Evolutionary conservation across 1,139 yeast species (phyloP).

Genomic region (Taphrina flavorubra): DNA sequence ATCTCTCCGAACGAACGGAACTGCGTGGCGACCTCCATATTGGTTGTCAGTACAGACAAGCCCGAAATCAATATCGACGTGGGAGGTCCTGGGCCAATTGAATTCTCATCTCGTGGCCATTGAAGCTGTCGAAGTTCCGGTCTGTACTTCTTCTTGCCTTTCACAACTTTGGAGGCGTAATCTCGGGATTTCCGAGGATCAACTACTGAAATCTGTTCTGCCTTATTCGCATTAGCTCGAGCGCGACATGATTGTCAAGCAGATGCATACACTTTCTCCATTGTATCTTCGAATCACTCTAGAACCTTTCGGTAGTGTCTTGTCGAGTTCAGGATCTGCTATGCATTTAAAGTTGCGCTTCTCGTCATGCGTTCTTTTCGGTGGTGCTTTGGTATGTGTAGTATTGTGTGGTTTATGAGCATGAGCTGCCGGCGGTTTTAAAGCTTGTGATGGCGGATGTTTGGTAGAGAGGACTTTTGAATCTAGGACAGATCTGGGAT

Average conservation of each 20-base stretch:
- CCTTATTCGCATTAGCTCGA: conserved; percentile 7
- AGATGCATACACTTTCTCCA: conserved; percentile 39
- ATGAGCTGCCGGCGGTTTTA: not conserved
- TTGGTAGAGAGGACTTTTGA: not conserved
- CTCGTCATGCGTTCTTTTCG: not conserved
- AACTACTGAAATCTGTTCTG: conserved; percentile 8
- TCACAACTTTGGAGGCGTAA: conserved; percentile 25
- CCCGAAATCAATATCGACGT: conserved; percentile 74
- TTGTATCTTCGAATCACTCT: conserved; percentile 40
- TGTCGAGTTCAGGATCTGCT: conserved; percentile 44
- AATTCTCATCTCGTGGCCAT: conserved; percentile 62
- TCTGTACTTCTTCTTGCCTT: conserved; percentile 30
- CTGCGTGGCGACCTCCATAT: conserved; percentile 58
- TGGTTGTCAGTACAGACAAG: conserved; percentile 59
- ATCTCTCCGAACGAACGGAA: conserved; percentile 69
- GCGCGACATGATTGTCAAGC: not conserved
- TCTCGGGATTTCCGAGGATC: conserved; percentile 37
- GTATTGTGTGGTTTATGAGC: not conserved
- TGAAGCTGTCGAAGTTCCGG: conserved; percentile 21
- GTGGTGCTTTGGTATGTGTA: not conserved
- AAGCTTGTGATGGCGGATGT: not conserved
- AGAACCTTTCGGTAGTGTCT: conserved; percentile 16
- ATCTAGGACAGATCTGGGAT: not conserved
- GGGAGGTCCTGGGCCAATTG: conserved; percentile 77
- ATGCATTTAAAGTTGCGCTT: conserved; percentile 40